A percentile compares a stretch with the other conserved stretches of the same genome.
Evolutionary conservation across 305 asterid genomes (phyloP).

Genomic region (Fraxinus paxiana): DNA sequence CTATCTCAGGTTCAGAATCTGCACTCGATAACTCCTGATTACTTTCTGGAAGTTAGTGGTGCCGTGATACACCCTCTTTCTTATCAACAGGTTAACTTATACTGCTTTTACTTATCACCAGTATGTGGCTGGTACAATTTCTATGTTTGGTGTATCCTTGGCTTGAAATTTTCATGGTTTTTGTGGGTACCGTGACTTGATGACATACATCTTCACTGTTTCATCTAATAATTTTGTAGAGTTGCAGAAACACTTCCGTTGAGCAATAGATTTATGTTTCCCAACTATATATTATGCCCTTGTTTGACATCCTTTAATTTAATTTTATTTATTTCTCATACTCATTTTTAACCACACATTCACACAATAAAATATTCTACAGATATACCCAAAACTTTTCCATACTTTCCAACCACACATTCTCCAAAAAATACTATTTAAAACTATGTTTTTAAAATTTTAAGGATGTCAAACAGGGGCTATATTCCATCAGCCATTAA

Average conservation of each 20-base stretch:
- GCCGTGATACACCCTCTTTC: conserved; percentile 98
- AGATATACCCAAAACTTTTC: too few relatives aligned
- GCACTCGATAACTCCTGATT: conserved; percentile 81
- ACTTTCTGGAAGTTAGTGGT: conserved; percentile 97
- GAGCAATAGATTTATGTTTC: not conserved
- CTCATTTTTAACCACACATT: not conserved
- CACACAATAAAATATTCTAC: not conserved
- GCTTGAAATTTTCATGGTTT: conserved; percentile 5
- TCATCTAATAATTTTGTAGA: not conserved
- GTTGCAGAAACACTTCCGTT: conserved; percentile 6
- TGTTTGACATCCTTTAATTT: not conserved
- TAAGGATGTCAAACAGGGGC: not conserved
- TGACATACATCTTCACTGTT: not conserved
- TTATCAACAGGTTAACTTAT: conserved; percentile 84
- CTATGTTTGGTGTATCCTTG: conserved; percentile 8
- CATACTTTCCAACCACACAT: not conserved
- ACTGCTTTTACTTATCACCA: conserved; percentile 11
- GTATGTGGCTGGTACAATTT: conserved; percentile 5
- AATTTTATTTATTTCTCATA: not conserved
- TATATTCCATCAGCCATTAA: not conserved
- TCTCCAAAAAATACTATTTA: not conserved
- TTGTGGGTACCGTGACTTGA: not conserved
- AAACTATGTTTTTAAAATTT: not conserved
- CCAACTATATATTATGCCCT: not conserved
- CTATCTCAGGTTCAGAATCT: conserved; percentile 90